Conservation (phyloP, 139 green algal species). For the Micromonas commoda region DNA sequence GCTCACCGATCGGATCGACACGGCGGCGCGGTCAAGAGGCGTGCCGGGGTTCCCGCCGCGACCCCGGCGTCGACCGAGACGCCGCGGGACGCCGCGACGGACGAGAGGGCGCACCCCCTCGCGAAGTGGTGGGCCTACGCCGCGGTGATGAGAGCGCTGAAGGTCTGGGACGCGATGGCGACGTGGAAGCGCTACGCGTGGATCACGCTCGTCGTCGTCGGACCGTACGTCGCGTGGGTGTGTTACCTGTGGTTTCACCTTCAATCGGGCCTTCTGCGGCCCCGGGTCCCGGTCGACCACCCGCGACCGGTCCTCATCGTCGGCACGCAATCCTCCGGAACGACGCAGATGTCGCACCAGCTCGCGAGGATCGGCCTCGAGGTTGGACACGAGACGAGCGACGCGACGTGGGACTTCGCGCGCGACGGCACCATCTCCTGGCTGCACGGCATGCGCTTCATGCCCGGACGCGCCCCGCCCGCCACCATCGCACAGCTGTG, state of each 20-base stretch:
- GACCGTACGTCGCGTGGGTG: not conserved
- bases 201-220: not conserved
- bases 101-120: too few relatives aligned
- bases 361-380: conserved; percentile 16
- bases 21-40: too few relatives aligned
- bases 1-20: too few relatives aligned
- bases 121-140: too few relatives aligned
- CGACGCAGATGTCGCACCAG: conserved; percentile 20
- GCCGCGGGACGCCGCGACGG: too few relatives aligned
- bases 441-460: conserved; percentile 19
- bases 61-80: too few relatives aligned
- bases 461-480: not conserved
- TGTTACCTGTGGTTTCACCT: not conserved
- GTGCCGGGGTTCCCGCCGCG: too few relatives aligned
- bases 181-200: not conserved
- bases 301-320: not conserved
- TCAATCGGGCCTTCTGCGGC: not conserved
- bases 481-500: not conserved
- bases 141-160: too few relatives aligned
- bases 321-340: not conserved
- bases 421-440: conserved; percentile 28
- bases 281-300: not conserved
- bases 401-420: not conserved
- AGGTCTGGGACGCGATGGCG: too few relatives aligned
- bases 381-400: conserved; percentile 20